Percentiles rank a stretch among this genome's conserved stretches.
Evolutionary conservation across 306 rosid species (phyloP).

Genomic region (Aeschynomene evenia): DNA sequence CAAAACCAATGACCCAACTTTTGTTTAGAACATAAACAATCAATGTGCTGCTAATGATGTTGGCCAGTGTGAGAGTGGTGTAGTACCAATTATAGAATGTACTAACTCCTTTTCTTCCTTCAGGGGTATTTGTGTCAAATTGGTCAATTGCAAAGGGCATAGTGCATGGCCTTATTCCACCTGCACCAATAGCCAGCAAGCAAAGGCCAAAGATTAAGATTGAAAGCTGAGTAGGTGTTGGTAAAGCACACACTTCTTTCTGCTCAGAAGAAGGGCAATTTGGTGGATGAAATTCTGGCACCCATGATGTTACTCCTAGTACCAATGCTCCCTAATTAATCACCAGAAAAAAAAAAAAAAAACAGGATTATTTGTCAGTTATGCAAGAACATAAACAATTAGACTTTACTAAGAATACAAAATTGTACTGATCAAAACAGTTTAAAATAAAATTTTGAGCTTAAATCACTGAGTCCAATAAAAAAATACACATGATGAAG

Average conservation of each 20-base stretch:
- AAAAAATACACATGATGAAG: too few species aligned
- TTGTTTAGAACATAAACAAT: slow-evolving; percentile 45
- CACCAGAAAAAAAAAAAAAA: too few species aligned
- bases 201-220: slow-evolving; percentile 8
- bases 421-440: too few species aligned
- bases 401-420: too few species aligned
- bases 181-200: slow-evolving; percentile 37
- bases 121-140: slow-evolving; percentile 32
- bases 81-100: slow-evolving; percentile 57
- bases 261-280: slow-evolving; percentile 26
- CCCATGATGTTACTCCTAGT: slow-evolving; percentile 37
- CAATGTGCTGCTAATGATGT: slow-evolving; percentile 23
- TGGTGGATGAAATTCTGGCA: slow-evolving; percentile 48
- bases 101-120: slow-evolving; percentile 39
- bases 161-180: slow-evolving; percentile 52
- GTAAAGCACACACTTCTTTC: slow-evolving; percentile 12
- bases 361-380: too few species aligned
- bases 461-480: too few species aligned
- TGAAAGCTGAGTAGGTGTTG: slow-evolving; percentile 15
- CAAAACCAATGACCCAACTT: slow-evolving; percentile 56
- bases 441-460: too few species aligned
- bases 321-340: slow-evolving; percentile 40
- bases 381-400: too few species aligned
- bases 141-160: slow-evolving; percentile 55
- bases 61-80: not conserved